Evolutionary conservation across 148 eudicot species (phyloP).

Genomic region (Chenopodium suecicum): DNA sequence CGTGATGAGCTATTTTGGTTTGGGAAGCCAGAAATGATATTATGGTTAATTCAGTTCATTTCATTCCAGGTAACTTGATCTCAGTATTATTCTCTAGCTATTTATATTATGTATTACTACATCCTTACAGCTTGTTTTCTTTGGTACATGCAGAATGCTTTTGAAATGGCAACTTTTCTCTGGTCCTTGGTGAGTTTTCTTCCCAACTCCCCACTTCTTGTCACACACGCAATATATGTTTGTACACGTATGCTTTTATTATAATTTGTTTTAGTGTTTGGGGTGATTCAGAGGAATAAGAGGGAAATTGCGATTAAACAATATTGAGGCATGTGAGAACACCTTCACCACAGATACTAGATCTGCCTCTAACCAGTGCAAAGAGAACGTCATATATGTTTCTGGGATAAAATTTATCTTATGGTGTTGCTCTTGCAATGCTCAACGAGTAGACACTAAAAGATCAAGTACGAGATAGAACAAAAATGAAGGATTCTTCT

Average conservation of each 20-base stretch:
- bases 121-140: conserved; percentile 11
- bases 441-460: background rate
- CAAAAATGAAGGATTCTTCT: background rate
- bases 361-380: background rate
- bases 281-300: background rate
- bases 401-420: background rate
- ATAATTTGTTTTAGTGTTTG: background rate
- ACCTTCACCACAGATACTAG: background rate
- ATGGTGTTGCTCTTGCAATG: background rate
- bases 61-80: conserved; percentile 77
- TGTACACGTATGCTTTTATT: background rate
- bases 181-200: conserved; percentile 80
- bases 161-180: conserved; percentile 92
- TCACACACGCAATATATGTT: background rate
- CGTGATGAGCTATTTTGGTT: conserved; percentile 97
- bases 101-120: background rate
- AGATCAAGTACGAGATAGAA: background rate
- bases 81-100: background rate
- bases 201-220: background rate
- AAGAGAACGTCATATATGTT: background rate
- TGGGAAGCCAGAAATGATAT: conserved; percentile 82
- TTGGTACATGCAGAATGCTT: conserved; percentile 75
- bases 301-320: background rate
- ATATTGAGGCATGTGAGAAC: background rate
- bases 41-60: conserved; percentile 76